Evolutionary conservation across 345 rosid genomes (phyloP).

Genomic region (Eucalyptus marginata): DNA sequence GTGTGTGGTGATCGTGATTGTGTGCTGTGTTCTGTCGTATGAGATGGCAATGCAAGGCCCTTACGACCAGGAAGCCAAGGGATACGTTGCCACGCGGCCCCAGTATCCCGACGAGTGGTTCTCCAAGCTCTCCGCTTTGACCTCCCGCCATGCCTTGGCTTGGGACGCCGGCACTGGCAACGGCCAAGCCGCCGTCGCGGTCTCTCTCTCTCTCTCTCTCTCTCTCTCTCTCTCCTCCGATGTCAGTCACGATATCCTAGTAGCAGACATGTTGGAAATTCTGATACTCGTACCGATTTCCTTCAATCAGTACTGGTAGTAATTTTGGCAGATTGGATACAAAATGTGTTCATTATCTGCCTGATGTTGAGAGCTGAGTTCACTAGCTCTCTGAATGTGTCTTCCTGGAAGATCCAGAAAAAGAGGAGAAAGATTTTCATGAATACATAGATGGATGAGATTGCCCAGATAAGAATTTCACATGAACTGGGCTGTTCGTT

Average conservation of each 20-base stretch:
- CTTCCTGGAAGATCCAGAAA: not conserved
- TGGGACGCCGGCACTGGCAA: conserved; percentile 75
- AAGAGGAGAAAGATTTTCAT: not conserved
- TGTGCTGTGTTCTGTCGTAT: not conserved
- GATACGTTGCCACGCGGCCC: conserved; percentile 47
- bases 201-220: not conserved
- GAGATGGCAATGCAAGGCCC: not conserved
- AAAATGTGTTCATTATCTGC: not conserved
- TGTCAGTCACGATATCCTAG: not conserved
- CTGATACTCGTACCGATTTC: not conserved
- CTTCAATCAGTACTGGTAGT: not conserved
- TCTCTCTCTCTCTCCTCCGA: not conserved
- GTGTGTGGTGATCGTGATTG: not conserved
- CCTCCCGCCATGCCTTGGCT: conserved; percentile 33
- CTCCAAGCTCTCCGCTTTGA: conserved; percentile 40
- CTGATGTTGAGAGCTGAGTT: not conserved
- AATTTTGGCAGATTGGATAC: not conserved
- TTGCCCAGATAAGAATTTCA: not conserved
- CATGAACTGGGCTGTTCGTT: not conserved
- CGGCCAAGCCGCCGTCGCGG: conserved; percentile 64
- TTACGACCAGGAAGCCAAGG: conserved; percentile 48
- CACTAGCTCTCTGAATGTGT: not conserved
- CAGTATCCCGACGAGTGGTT: conserved; percentile 48
- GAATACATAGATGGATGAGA: not conserved
- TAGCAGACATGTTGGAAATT: not conserved